Percentiles rank a stretch among this genome's conserved stretches.
Evolutionary conservation across 164 flowering plant species (phyloP).

Genomic region (Hamamelis virginiana): DNA sequence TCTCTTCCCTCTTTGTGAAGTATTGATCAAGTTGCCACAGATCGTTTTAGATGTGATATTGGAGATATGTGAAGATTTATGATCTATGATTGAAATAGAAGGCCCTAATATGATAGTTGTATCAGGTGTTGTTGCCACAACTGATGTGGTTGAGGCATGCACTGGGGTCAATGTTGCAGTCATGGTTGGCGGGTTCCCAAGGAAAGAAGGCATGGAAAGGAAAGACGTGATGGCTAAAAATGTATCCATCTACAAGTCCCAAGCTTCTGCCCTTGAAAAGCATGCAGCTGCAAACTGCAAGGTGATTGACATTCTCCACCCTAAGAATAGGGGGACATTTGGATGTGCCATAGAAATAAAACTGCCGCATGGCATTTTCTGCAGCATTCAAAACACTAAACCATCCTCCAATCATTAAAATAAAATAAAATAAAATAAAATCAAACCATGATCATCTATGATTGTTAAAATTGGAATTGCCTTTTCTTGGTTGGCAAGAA

Average conservation of each 20-base stretch:
- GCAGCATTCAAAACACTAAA: not conserved
- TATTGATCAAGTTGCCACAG: not conserved
- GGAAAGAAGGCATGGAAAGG: conserved; percentile 99
- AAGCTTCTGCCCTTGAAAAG: conserved; percentile 93
- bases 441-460: too few relatives aligned
- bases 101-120: conserved; percentile 7
- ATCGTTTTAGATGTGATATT: not conserved
- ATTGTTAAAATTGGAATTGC: too few relatives aligned
- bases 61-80: not conserved
- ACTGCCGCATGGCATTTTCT: too few relatives aligned
- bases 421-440: not conserved
- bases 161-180: conserved; percentile 94
- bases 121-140: conserved; percentile 96
- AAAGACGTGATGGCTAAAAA: conserved; percentile 98
- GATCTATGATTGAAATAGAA: not conserved
- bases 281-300: conserved; percentile 98
- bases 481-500: too few relatives aligned
- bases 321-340: too few relatives aligned
- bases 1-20: not conserved
- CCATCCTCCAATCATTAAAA: not conserved
- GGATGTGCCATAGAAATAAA: too few relatives aligned
- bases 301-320: conserved; percentile 33
- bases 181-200: conserved; percentile 99
- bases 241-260: conserved; percentile 93
- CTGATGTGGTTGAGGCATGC: conserved; percentile 96